Evolutionary conservation across 768 basidiomycete species (phyloP).

Genomic region (Fistulinella prunicolor): DNA sequence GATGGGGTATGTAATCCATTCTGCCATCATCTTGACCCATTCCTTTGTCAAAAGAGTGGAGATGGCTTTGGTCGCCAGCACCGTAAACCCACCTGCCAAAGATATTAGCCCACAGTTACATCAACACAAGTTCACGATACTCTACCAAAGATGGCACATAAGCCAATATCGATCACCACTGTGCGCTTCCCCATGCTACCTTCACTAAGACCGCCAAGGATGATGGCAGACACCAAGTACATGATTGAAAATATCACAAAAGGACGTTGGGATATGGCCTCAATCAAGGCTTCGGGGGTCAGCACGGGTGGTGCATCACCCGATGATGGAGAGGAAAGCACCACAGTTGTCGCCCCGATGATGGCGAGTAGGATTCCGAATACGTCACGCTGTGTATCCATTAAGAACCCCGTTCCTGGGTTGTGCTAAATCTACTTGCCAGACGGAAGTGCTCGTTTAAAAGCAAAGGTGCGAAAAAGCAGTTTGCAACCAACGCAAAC

Average conservation of each 20-base stretch:
- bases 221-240: constrained; percentile 53
- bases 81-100: constrained; percentile 81
- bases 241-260: constrained; percentile 75
- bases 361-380: constrained; percentile 78
- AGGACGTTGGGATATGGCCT: constrained; percentile 63
- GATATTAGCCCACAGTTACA: not conserved
- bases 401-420: constrained; percentile 13
- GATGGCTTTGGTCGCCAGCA: constrained; percentile 88
- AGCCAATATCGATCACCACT: constrained; percentile 83
- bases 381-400: constrained; percentile 58
- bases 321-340: constrained; percentile 71
- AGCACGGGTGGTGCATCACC: constrained; percentile 54
- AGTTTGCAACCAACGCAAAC: constrained; percentile 95
- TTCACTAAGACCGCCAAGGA: constrained; percentile 67
- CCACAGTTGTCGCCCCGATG: constrained; percentile 90
- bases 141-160: constrained; percentile 83
- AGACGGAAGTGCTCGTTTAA: constrained; percentile 80
- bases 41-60: constrained; percentile 80
- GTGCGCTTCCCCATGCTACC: constrained; percentile 56
- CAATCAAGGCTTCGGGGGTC: constrained; percentile 61
- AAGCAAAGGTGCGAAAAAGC: constrained; percentile 86
- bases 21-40: constrained; percentile 71
- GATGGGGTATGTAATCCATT: constrained; percentile 83
- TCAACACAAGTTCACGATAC: not conserved
- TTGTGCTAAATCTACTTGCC: constrained; percentile 36